phyloP scores from a whole-genome alignment of 140 eudicot genomes.

The Artemisia princeps region DNA sequence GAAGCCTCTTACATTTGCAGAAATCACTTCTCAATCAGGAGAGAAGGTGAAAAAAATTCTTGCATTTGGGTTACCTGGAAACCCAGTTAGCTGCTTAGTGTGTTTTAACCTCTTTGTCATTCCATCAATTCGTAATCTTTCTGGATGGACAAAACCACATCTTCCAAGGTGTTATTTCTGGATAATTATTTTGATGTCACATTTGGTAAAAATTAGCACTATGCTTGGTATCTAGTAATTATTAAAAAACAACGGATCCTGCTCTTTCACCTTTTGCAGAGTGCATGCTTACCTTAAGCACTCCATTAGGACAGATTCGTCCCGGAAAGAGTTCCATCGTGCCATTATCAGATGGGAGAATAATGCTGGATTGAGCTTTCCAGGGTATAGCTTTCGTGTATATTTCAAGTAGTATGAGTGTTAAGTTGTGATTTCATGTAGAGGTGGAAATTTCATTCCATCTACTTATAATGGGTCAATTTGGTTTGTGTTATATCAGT shows the following conservation, averaged over 20 bases:
- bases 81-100: conserved; percentile 92
- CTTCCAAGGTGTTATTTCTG: conserved; percentile 54
- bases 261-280: conserved; percentile 31
- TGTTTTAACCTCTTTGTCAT: conserved; percentile 82
- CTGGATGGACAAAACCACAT: conserved; percentile 82
- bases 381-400: conserved; percentile 52
- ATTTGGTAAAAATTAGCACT: not conserved
- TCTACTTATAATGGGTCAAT: not conserved
- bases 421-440: not conserved
- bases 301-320: conserved; percentile 55
- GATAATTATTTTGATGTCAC: conserved; percentile 10
- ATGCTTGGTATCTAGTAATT: not conserved
- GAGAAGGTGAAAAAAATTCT: conserved; percentile 44
- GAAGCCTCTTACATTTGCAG: conserved; percentile 94
- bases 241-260: conserved; percentile 7
- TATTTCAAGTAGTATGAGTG: conserved; percentile 12
- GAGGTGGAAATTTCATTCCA: not conserved
- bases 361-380: conserved; percentile 44
- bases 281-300: conserved; percentile 70
- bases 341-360: conserved; percentile 68
- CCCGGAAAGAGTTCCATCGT: conserved; percentile 66
- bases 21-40: conserved; percentile 42
- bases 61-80: conserved; percentile 97
- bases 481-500: not conserved
- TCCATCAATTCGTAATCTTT: conserved; percentile 69